A percentile compares a stretch with the other conserved stretches of the same genome.
phyloP scores from a whole-genome alignment of 176 grass and related monocot species.

The Phyllostachys edulis region DNA sequence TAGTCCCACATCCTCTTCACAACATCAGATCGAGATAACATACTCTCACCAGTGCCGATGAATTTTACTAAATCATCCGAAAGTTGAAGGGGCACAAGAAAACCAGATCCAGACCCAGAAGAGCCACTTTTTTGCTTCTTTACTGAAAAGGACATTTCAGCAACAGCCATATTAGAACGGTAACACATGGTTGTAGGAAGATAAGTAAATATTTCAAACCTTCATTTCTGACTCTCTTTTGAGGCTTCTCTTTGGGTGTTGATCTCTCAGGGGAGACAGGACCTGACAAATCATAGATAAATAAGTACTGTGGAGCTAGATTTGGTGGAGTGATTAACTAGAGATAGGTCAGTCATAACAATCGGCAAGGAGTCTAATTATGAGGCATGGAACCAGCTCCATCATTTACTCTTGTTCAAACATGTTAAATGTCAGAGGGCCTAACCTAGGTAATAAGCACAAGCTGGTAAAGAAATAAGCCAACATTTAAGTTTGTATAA shows the following conservation, averaged over 20 bases:
- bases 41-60: conserved; percentile 87
- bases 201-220: conserved; percentile 48
- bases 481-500: background rate
- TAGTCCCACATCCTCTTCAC: conserved; percentile 93
- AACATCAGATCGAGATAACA: conserved; percentile 76
- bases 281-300: conserved; percentile 42
- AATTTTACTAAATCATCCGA: conserved; percentile 84
- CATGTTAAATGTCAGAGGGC: conserved; percentile 25
- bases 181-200: conserved; percentile 22
- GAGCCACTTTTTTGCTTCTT: conserved; percentile 69
- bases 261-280: conserved; percentile 52
- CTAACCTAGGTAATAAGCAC: conserved; percentile 19
- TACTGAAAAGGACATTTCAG: conserved; percentile 47
- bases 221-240: conserved; percentile 85
- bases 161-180: conserved; percentile 18
- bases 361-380: conserved; percentile 2
- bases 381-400: conserved; percentile 1
- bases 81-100: conserved; percentile 79
- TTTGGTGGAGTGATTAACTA: background rate
- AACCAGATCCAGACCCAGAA: conserved; percentile 58
- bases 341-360: conserved; percentile 8
- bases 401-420: conserved; percentile 23
- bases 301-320: conserved; percentile 22
- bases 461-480: background rate
- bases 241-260: conserved; percentile 73